Evolutionary conservation across 2,329 filamentous ascomycete species (phyloP).

Genomic region (Emergomyces orientalis): DNA sequence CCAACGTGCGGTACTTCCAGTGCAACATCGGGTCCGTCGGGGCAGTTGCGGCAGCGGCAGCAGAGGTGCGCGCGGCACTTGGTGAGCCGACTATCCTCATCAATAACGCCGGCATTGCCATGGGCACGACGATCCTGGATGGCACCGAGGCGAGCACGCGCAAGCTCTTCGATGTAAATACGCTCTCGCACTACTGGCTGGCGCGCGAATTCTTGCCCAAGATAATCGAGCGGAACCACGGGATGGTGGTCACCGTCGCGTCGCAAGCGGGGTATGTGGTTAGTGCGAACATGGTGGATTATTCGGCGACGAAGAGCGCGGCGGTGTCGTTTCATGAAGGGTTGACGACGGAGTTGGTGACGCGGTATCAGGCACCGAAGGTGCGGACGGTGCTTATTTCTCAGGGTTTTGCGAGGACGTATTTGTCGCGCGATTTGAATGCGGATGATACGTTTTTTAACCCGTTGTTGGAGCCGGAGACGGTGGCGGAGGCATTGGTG

Average conservation of each 20-base stretch:
- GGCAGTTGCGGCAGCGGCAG: conserved; percentile 45
- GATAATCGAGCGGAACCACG: conserved; percentile 57
- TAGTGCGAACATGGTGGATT: conserved; percentile 58
- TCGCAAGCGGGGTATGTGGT: conserved; percentile 53
- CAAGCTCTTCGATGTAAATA: conserved; percentile 63
- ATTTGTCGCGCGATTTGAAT: conserved; percentile 50
- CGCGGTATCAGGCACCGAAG: conserved; percentile 52
- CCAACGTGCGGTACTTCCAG: conserved; percentile 53
- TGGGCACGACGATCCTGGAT: conserved; percentile 52
- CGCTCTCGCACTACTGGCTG: conserved; percentile 58
- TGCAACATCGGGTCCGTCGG: conserved; percentile 58
- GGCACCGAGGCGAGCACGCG: conserved; percentile 50
- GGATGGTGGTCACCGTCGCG: conserved; percentile 63
- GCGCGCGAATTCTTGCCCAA: conserved; percentile 57
- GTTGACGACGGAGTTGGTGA: conserved; percentile 48
- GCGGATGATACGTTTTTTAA: conserved; percentile 44
- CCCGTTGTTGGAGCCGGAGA: conserved; percentile 49
- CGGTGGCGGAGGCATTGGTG: conserved; percentile 55
- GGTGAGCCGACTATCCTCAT: conserved; percentile 60
- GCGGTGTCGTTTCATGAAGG: conserved; percentile 60
- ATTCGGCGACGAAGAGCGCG: conserved; percentile 57
- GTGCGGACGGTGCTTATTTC: conserved; percentile 59
- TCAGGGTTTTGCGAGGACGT: conserved; percentile 53
- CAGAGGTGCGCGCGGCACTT: conserved; percentile 44
- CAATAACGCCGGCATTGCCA: conserved; percentile 60